Evolutionary conservation across 148 eudicot species (phyloP).

Genomic region (Talinum fruticosum): DNA sequence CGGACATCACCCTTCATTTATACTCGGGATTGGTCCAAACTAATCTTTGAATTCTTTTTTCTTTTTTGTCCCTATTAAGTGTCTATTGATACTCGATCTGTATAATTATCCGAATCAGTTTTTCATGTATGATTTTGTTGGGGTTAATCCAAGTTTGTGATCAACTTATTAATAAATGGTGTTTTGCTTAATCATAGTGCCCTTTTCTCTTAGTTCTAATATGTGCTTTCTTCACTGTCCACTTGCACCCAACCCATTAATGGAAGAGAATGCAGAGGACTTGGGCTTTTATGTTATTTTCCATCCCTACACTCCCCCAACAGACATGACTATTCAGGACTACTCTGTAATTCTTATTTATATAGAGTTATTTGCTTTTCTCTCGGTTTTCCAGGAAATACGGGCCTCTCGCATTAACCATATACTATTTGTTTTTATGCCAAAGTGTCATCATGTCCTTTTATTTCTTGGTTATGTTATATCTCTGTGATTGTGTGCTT

Average conservation of each 20-base stretch:
- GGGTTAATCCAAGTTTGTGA: too few species aligned
- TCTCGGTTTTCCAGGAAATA: neutral
- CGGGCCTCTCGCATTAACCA: neutral
- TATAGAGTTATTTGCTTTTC: neutral
- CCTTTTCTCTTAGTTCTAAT: too few species aligned
- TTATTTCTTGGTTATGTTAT: neutral
- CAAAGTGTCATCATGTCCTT: neutral
- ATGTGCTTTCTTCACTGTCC: neutral
- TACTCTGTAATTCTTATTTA: neutral
- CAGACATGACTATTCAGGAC: neutral
- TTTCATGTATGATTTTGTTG: too few species aligned
- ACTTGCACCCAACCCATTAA: neutral
- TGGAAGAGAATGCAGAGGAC: neutral
- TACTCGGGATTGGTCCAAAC: neutral
- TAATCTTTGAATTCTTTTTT: too few species aligned
- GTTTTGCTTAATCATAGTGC: neutral
- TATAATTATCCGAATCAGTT: too few species aligned
- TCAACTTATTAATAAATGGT: neutral
- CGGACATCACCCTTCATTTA: neutral
- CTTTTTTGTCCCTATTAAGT: too few species aligned
- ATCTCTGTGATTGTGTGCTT: neutral
- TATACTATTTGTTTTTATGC: neutral
- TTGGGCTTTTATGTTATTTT: conserved; percentile 1
- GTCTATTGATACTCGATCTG: too few species aligned
- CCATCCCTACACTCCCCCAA: neutral